Conservation (phyloP, 768 basidiomycete species). For the Coprinopsis sp. region DNA sequence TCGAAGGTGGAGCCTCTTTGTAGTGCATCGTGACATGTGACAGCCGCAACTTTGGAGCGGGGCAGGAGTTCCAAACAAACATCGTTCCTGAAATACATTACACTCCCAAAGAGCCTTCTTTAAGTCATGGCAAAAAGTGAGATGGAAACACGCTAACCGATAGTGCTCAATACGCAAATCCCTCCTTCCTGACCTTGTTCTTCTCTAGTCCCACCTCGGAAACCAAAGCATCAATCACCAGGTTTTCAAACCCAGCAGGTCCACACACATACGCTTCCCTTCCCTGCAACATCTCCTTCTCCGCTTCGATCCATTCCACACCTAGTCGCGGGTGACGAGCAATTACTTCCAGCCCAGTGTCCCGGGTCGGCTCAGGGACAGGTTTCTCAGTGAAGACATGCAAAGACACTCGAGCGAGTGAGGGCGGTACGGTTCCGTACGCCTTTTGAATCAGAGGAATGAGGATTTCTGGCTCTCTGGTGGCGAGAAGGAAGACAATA, state of each 20-base stretch:
- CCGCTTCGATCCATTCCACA: conserved; percentile 12
- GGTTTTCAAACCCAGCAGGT: conserved; percentile 40
- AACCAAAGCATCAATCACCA: conserved; percentile 28
- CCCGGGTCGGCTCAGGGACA: conserved; percentile 8
- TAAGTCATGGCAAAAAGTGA: no score
- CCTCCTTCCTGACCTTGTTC: conserved; percentile 31
- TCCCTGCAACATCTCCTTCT: conserved; percentile 14
- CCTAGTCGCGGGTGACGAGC: conserved; percentile 20
- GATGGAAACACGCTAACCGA: no score
- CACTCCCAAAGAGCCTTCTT: no score
- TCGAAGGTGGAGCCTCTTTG: no score
- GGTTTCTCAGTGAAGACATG: conserved; percentile 36
- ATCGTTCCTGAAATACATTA: no score
- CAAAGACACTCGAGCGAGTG: conserved; percentile 23
- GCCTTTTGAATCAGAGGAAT: conserved; percentile 37
- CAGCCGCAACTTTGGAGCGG: no score
- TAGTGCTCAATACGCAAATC: conserved; percentile 44
- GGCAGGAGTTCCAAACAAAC: no score
- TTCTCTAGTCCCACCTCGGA: conserved; percentile 30
- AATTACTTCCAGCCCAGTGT: conserved; percentile 11
- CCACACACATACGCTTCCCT: conserved; percentile 48
- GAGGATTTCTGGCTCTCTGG: conserved; percentile 50
- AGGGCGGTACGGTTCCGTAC: conserved; percentile 10
- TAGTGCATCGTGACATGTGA: no score
- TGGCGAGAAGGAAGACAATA: conserved; percentile 46